Percentiles rank a stretch among this genome's conserved stretches.
Evolutionary conservation across 768 basidiomycete genomes (phyloP).

Genomic region (Lactarius psammicola): DNA sequence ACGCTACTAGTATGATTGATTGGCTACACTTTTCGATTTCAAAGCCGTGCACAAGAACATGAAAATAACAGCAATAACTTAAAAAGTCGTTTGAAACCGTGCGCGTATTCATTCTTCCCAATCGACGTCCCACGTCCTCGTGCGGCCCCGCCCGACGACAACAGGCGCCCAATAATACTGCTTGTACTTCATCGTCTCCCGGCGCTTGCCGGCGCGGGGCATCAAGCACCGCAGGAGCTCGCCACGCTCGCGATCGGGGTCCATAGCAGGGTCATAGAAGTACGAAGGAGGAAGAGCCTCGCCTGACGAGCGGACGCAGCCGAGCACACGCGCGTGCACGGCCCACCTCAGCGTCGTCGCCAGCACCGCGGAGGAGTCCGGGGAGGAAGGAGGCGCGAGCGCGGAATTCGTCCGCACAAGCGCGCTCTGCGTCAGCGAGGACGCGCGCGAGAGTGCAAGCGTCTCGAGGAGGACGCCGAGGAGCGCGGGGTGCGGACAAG

Average conservation of each 20-base stretch:
- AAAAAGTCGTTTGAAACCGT: not conserved
- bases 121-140: conserved; percentile 28
- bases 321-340: conserved; percentile 20
- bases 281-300: conserved; percentile 25
- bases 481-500: conserved; percentile 23
- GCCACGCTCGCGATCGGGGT: conserved; percentile 27
- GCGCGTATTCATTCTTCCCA: conserved; percentile 25
- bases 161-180: conserved; percentile 81
- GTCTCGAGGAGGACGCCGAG: conserved; percentile 26
- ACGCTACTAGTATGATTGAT: conserved; percentile 14
- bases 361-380: not conserved
- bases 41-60: not conserved
- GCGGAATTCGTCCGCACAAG: conserved; percentile 15
- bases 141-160: conserved; percentile 21
- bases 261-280: conserved; percentile 22
- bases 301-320: conserved; percentile 19
- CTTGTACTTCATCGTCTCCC: conserved; percentile 79
- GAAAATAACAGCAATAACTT: conserved; percentile 23
- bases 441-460: conserved; percentile 28
- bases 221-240: conserved; percentile 20
- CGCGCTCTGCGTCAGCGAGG: conserved; percentile 15
- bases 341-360: conserved; percentile 24
- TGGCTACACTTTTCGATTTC: conserved; percentile 3
- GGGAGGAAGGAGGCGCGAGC: not conserved
- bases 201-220: conserved; percentile 68